phyloP scores from a whole-genome alignment of 768 basidiomycete species.

The Dentipellis sp. region DNA sequence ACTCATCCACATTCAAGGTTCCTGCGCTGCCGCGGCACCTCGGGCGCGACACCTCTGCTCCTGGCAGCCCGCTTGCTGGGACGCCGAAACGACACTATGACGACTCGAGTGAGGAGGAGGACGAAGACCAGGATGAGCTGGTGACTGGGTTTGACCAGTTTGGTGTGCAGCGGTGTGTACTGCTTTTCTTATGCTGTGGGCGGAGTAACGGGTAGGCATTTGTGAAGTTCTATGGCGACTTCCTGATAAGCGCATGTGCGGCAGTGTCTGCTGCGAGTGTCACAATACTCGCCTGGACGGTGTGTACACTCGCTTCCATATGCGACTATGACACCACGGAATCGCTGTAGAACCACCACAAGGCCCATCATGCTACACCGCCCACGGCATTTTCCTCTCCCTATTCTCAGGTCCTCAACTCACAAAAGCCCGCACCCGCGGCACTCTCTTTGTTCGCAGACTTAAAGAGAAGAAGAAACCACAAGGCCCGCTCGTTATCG shows the following conservation, averaged over 20 bases:
- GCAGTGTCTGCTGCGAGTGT: too few species aligned
- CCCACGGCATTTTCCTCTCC: slow-evolving; percentile 1
- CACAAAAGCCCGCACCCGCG: slow-evolving; percentile 41
- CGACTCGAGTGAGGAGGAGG: slow-evolving; percentile 38
- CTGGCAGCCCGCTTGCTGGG: slow-evolving; percentile 48
- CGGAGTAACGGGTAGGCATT: too few species aligned
- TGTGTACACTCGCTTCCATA: too few species aligned
- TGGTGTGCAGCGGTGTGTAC: slow-evolving; percentile 80
- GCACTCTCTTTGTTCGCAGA: slow-evolving; percentile 21
- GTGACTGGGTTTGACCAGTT: slow-evolving; percentile 66
- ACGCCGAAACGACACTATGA: slow-evolving; percentile 32
- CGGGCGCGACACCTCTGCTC: slow-evolving; percentile 25
- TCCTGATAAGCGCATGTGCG: too few species aligned
- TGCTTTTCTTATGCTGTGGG: background rate
- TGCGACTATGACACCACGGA: too few species aligned
- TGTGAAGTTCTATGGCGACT: too few species aligned
- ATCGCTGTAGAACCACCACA: too few species aligned
- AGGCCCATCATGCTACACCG: background rate
- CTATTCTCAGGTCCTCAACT: slow-evolving; percentile 52
- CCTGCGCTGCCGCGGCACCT: slow-evolving; percentile 57
- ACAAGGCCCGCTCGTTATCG: slow-evolving; percentile 71
- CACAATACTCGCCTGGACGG: too few species aligned
- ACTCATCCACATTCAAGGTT: slow-evolving; percentile 41
- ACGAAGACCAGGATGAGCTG: slow-evolving; percentile 50
- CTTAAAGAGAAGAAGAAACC: slow-evolving; percentile 32